These are phyloP conservation scores for Solanum verrucosum DNA, from an alignment of 257 asterid genomes.

Conservation along the genomic window DNA sequence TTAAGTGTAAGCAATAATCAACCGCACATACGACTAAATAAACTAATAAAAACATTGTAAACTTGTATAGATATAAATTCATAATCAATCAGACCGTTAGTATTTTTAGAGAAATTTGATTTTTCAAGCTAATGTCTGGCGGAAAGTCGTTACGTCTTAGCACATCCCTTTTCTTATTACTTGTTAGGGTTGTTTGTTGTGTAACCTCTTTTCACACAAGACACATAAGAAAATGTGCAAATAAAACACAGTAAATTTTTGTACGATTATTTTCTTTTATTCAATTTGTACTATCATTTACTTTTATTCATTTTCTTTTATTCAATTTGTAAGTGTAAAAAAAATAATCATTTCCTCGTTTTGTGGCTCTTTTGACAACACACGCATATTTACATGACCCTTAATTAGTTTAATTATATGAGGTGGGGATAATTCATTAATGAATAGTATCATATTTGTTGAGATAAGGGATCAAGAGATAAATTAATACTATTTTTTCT, in stretches of 20 bases:
- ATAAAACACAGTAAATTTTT: not conserved
- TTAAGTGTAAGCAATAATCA: not conserved
- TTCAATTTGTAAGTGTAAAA: not conserved
- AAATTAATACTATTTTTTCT: not conserved
- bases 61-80: too few species aligned
- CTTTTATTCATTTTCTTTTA: not conserved
- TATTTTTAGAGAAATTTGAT: too few species aligned
- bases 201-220: not conserved
- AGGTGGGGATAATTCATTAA: not conserved
- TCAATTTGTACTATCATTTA: not conserved
- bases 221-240: not conserved
- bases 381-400: not conserved
- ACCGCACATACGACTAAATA: not conserved
- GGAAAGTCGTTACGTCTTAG: not conserved
- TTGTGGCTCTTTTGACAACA: not conserved
- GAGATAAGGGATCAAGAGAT: not conserved
- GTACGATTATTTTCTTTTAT: too few species aligned
- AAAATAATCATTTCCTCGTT: not conserved
- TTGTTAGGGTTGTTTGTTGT: not conserved
- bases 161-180: not conserved
- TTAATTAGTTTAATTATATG: not conserved
- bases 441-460: not conserved
- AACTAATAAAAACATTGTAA: not conserved
- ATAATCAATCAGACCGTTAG: too few species aligned
- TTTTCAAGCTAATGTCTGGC: not conserved